Evolutionary conservation across 768 basidiomycete species (phyloP), one percentile per base, ranked within the genome.

Genomic region (Mycena floridula): DNA sequence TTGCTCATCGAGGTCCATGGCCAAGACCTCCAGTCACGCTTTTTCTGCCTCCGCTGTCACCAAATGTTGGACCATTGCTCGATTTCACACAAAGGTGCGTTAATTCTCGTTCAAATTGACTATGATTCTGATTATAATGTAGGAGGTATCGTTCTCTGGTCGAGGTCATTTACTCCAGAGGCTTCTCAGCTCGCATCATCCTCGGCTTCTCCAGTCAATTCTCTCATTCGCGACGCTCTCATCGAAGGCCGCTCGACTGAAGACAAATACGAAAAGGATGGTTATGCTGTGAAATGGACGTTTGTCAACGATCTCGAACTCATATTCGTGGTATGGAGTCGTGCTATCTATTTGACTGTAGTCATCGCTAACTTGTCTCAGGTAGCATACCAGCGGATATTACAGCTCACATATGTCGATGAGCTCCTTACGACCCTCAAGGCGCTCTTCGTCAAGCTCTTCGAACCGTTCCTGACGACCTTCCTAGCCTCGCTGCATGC

Each of bases 21-120:
- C 32, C 32, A 35, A n/a, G n/a, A n/a, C n/a, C n/a, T n/a, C n/a
- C n/a, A n/a, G n/a, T n/a, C n/a, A n/a, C n/a, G n/a, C n/a, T n/a
- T n/a, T n/a, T n/a, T n/a, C n/a, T n/a, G n/a, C n/a, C n/a, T n/a
- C n/a, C n/a, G n/a, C n/a, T n/a, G n/a, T n/a, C n/a, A n/a, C n/a
- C n/a, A n/a, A n/a, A 96, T 96, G 92, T 79, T 96, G 47, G 94
- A 97, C 67, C 89, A 93, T 64, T 90, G 92, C 62, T 93, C 91
- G 23, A 95, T 97, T 57, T 90, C 90, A 7, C 91, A 93, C 64
- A 89, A 89, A 77, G 91, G 92, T 85, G 48, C 30, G 62, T 40
- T 6, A 27, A 38, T 12, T 9, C 32, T 21, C 16, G 7, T 44
- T 6, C n/a, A 21, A 1, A 7, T 39, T 38, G 26, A 16, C 18